Percentiles rank a stretch among this genome's conserved stretches.
These are phyloP conservation scores for Cordia subcordata DNA, from an alignment of 257 asterid species.

Conservation along the genomic window DNA sequence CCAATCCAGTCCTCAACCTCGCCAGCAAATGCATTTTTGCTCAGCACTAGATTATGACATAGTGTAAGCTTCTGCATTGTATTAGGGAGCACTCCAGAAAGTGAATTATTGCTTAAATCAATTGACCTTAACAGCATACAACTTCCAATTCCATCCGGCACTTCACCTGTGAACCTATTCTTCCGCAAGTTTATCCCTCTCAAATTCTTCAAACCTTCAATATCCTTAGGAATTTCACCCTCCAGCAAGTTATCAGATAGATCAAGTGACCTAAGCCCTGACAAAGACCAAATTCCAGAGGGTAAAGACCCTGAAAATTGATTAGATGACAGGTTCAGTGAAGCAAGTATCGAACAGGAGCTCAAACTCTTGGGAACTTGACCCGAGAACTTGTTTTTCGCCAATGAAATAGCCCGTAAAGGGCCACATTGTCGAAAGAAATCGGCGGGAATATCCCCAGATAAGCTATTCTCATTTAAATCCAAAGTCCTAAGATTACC, in stretches of 20 bases:
- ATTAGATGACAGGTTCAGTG: conserved; percentile 67
- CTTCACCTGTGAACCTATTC: conserved; percentile 50
- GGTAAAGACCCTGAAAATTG: conserved; percentile 74
- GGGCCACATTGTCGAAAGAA: conserved; percentile 82
- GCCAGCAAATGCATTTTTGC: conserved; percentile 44
- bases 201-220: conserved; percentile 53
- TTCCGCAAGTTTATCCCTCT: conserved; percentile 49
- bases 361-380: conserved; percentile 67
- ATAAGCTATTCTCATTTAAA: conserved; percentile 66
- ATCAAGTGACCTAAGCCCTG: conserved; percentile 69
- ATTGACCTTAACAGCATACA: conserved; percentile 56
- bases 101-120: conserved; percentile 57
- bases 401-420: conserved; percentile 64
- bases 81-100: conserved; percentile 62
- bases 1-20: conserved; percentile 72
- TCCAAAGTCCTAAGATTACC: conserved; percentile 62
- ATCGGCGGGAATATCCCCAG: conserved; percentile 57
- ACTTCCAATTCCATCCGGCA: conserved; percentile 66
- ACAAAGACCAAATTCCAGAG: conserved; percentile 61
- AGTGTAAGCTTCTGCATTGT: conserved; percentile 63
- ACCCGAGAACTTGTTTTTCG: conserved; percentile 67
- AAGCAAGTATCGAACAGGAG: conserved; percentile 65
- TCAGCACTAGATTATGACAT: conserved; percentile 45
- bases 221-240: conserved; percentile 55
- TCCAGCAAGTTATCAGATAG: conserved; percentile 65